Percentiles rank a stretch among this genome's conserved stretches.
These are phyloP conservation scores for Hysterium pulicare DNA, from an alignment of 2,329 filamentous ascomycete species.

Conservation along the genomic window DNA sequence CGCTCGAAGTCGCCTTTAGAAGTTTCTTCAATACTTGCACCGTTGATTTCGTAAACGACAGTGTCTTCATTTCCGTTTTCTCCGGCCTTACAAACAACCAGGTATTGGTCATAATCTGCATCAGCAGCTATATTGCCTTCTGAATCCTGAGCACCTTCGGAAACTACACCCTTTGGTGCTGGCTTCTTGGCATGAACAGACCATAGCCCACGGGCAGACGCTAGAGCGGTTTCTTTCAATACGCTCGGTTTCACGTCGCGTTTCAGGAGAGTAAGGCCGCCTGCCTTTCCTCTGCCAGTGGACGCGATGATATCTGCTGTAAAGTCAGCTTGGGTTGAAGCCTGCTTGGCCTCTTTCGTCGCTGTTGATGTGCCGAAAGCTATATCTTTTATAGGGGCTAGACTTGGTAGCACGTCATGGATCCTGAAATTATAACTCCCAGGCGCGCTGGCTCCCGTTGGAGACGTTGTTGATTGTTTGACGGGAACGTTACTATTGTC, in stretches of 20 bases:
- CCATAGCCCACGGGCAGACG: constrained; percentile 76
- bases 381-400: constrained; percentile 75
- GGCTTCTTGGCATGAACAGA: constrained; percentile 69
- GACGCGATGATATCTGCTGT: constrained; percentile 54
- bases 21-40: constrained; percentile 69
- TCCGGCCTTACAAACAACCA: constrained; percentile 73
- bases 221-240: constrained; percentile 67
- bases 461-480: constrained; percentile 37
- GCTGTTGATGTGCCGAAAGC: constrained; percentile 59
- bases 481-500: constrained; percentile 52
- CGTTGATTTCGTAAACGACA: constrained; percentile 72
- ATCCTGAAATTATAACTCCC: constrained; percentile 70
- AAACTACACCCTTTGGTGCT: constrained; percentile 55
- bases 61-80: constrained; percentile 70
- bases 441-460: constrained; percentile 45
- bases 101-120: constrained; percentile 69
- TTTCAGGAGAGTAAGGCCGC: constrained; percentile 72
- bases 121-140: constrained; percentile 43
- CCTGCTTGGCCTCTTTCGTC: constrained; percentile 13
- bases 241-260: constrained; percentile 72
- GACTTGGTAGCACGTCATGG: constrained; percentile 72
- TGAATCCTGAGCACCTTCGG: constrained; percentile 43
- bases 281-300: constrained; percentile 62
- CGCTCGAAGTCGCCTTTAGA: constrained; percentile 88
- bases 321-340: constrained; percentile 14